phyloP scores from a whole-genome alignment of 2,329 filamentous ascomycete genomes.

The Verticillium dahliae region DNA sequence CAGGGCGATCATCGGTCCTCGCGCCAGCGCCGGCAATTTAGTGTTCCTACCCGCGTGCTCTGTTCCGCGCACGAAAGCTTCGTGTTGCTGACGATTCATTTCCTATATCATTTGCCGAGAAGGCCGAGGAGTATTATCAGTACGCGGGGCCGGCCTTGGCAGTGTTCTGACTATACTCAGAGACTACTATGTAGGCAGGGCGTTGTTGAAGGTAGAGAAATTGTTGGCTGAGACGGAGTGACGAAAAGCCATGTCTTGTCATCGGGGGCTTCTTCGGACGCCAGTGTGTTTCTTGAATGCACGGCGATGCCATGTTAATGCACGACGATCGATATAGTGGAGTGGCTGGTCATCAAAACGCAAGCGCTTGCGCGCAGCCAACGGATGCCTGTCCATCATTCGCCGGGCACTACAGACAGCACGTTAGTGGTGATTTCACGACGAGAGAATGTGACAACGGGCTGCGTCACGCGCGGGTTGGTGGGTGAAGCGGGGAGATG shows the following conservation, averaged over 20 bases:
- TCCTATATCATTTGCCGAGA: not conserved
- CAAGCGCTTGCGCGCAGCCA: not conserved
- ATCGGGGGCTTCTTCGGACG: not conserved
- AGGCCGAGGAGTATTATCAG: not conserved
- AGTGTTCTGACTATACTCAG: not conserved
- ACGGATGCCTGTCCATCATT: not conserved
- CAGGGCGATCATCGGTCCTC: not conserved
- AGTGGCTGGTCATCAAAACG: not conserved
- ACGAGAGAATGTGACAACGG: not conserved
- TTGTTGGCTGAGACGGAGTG: not conserved
- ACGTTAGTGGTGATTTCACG: not conserved
- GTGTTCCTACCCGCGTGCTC: not conserved
- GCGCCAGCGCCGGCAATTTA: not conserved
- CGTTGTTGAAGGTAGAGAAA: not conserved
- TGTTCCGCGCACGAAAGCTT: not conserved
- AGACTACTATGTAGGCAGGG: no score
- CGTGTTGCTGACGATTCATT: not conserved
- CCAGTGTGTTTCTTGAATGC: not conserved
- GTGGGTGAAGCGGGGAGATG: not conserved
- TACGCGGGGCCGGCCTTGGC: not conserved
- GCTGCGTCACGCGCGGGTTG: not conserved
- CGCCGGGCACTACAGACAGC: not conserved
- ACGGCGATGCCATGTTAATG: not conserved
- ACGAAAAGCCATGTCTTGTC: not conserved
- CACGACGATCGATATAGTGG: not conserved